These are phyloP conservation scores for Vigna hirtella DNA, from an alignment of 306 rosid species.

Conservation along the genomic window DNA sequence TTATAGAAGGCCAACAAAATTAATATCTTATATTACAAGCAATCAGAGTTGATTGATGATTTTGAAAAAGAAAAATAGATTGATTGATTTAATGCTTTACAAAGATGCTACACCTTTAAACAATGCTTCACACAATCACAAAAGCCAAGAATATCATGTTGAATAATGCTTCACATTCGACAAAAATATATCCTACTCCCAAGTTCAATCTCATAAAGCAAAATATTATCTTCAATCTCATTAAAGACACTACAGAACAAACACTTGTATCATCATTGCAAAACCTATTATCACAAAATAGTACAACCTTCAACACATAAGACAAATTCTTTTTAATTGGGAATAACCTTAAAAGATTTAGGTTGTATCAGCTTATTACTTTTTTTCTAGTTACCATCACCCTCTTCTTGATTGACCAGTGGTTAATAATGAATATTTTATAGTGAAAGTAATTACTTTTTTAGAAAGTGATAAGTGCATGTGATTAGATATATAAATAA, in stretches of 20 bases:
- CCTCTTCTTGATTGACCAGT: not conserved
- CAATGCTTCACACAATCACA: not conserved
- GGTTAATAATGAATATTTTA: not conserved
- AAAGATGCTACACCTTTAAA: no score
- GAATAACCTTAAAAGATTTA: not conserved
- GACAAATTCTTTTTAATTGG: no score
- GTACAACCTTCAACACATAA: no score
- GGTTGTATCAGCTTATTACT: not conserved
- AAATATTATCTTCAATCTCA: not conserved
- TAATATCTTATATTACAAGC: no score
- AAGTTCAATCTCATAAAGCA: not conserved
- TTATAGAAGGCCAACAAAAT: no score
- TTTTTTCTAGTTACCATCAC: not conserved
- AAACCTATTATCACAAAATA: not conserved
- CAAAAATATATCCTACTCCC: not conserved
- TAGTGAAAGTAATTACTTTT: not conserved
- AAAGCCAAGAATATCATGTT: not conserved
- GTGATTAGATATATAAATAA: no score
- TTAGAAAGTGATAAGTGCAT: no score
- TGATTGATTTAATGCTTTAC: not conserved
- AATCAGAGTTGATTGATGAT: no score
- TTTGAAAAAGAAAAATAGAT: no score
- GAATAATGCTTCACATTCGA: not conserved
- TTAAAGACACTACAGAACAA: not conserved
- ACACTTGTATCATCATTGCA: not conserved